Evolutionary conservation across 768 basidiomycete species (phyloP), one percentile per base, ranked within the genome.

Genomic region (Gautieria morchelliformis): DNA sequence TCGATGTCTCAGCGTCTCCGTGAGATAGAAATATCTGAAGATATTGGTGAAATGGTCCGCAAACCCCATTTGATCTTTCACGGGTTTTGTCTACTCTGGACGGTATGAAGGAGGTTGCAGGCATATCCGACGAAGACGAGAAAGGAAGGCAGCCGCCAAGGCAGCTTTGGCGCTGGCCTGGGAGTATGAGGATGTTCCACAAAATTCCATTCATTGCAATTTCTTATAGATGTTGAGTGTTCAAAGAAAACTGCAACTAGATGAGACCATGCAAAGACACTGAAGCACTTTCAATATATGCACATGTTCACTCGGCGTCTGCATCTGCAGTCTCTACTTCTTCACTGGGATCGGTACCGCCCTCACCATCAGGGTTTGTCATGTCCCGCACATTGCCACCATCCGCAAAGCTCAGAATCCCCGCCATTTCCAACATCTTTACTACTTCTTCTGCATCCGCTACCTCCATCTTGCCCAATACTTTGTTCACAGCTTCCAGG

Each of bases 371-470:
- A 3, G 27, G 27, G 5, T 40, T 20, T 22, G 59, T 62, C 49
- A 59, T 49, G 30, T 62, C 61, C 39, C 59, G 35, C n/a, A 62
- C 58, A 20, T 54, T 78, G 0, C 83, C 86, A 14, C 79, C 78
- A 58, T 88, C 85, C 42, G 85, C 82, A 67, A 96, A 94, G 71
- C 76, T 89, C 71, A 99, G 71, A 67, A 99, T 98, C 0, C 96
- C 93, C 5, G 81, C 88, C 68, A 90, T 74, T 63, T 97, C 89
- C 68, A 99, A 69, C 63, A 81, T 74, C 64, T 78, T 73, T 33
- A 98, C 94, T 10, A 92, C 75, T 30, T 81, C 75, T 71, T 98
- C 96, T 5, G 95, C 96, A 51, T 84, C 83, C 1, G 71, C 68
- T 1, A 98, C 85, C 12, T 80, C 78, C 92, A 99, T 89, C 54